Conservation (phyloP, 352 stramenopile genomes). For the Globisporangium spinosum region DNA sequence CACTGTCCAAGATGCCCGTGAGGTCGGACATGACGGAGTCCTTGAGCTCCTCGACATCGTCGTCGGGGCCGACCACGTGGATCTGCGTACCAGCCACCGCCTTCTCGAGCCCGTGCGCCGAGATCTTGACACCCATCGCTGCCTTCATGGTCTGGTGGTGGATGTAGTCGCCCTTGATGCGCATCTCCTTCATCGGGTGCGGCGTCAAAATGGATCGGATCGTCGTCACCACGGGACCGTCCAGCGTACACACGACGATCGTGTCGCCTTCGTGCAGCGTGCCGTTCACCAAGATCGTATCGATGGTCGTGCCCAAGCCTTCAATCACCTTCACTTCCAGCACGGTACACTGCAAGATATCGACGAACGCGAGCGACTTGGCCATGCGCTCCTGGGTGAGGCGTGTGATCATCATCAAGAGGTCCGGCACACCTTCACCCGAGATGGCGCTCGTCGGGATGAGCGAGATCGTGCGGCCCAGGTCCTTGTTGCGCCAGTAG, state of each 20-base stretch:
- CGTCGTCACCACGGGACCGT: constrained; percentile 96
- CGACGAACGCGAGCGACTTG: constrained; percentile 85
- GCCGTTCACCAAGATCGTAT: constrained; percentile 98
- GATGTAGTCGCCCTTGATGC: constrained; percentile 92
- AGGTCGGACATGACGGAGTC: constrained; percentile 96
- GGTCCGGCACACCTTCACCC: constrained; percentile 97
- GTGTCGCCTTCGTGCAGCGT: constrained; percentile 93
- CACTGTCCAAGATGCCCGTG: constrained; percentile 92
- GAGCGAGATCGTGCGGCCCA: constrained; percentile 93
- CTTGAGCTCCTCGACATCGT: constrained; percentile 98
- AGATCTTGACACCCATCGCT: constrained; percentile 99
- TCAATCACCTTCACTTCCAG: constrained; percentile 99
- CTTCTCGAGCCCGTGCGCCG: constrained; percentile 95
- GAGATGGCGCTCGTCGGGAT: constrained; percentile 98
- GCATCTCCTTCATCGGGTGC: constrained; percentile 97
- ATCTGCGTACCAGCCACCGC: constrained; percentile 97
- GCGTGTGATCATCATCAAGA: constrained; percentile 95
- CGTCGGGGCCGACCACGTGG: constrained; percentile 94
- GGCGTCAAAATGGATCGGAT: constrained; percentile 98
- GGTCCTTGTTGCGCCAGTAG: constrained; percentile 99
- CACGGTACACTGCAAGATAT: constrained; percentile 95
- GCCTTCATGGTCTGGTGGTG: constrained; percentile 97
- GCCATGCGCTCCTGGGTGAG: constrained; percentile 95
- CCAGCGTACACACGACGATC: constrained; percentile 98
- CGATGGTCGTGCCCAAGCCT: constrained; percentile 97